These are phyloP conservation scores for Hypomontagnella submonticulosa DNA, from an alignment of 495 filamentous ascomycete genomes.

Conservation along the genomic window DNA sequence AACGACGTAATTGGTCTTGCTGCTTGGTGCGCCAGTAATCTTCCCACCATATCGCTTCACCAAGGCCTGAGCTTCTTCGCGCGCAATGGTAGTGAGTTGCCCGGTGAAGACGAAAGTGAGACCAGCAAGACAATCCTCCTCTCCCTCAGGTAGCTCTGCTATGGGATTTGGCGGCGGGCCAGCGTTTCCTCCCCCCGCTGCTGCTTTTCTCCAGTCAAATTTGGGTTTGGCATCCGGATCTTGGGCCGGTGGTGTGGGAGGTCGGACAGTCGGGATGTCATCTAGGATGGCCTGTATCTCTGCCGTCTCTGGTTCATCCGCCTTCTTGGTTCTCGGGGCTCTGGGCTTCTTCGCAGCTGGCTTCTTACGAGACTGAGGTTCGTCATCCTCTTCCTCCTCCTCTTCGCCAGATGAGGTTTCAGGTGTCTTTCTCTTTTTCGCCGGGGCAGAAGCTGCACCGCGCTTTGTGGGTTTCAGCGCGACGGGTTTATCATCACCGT, in stretches of 20 bases:
- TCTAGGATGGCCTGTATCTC: slow-evolving; percentile 88
- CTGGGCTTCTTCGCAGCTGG: slow-evolving; percentile 69
- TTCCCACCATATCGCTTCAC: slow-evolving; percentile 96
- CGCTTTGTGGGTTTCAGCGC: slow-evolving; percentile 52
- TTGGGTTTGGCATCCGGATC: slow-evolving; percentile 78
- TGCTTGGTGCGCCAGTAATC: slow-evolving; percentile 83
- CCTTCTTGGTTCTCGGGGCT: slow-evolving; percentile 69
- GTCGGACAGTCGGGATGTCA: slow-evolving; percentile 80
- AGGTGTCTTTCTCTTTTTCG: slow-evolving; percentile 61
- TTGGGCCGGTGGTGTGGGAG: slow-evolving; percentile 81
- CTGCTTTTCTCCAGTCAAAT: slow-evolving; percentile 71
- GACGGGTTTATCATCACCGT: slow-evolving; percentile 51
- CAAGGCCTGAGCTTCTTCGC: slow-evolving; percentile 86
- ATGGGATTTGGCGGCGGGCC: slow-evolving; percentile 70
- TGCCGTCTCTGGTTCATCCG: slow-evolving; percentile 63
- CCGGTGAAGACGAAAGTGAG: slow-evolving; percentile 98
- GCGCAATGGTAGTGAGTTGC: slow-evolving; percentile 77
- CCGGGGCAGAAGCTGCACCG: slow-evolving; percentile 51
- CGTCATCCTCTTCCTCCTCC: slow-evolving; percentile 58
- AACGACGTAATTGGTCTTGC: slow-evolving; percentile 93
- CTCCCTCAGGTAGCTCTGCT: slow-evolving; percentile 76
- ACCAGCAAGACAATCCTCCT: slow-evolving; percentile 92
- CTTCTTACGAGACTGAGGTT: slow-evolving; percentile 62
- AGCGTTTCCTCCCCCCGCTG: slow-evolving; percentile 64
- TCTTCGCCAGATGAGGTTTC: slow-evolving; percentile 57